Base-by-base conservation (phyloP, 306 rosid genomes). In the Carpinus fangiana region DNA sequence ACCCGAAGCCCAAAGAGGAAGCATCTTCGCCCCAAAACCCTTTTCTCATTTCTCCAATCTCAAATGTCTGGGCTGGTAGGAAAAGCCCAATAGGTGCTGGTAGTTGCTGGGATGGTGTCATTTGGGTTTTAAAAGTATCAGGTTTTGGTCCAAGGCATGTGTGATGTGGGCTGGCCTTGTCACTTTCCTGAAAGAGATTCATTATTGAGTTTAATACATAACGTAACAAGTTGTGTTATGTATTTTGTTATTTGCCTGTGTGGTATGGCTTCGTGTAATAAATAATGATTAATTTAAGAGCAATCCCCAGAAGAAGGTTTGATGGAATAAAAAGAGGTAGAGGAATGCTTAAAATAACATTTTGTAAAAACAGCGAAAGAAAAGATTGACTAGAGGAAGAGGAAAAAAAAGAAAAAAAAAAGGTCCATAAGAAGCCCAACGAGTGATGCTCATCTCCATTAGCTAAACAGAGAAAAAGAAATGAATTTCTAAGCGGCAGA, bases 391-490 rank as follows among this genome's bases (percentile, higher is more conserved):
- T 3, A 10, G 8, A 6, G 6, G 5, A 41, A 6, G 34, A 31
- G 34, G 26, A 0, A 23, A 38, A 7, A 17, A 17, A 23, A 38
- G 2, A 17, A 17, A 17, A 26, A 31, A 31, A 31, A 31, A 26
- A 5, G 41, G 28, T 20, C 20, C 7, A n/a, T 41, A 41, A 41
- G 51, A 71, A 41, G 53, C 34, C 79, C 64, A 79, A 36, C 7
- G 34, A 31, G 34, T 2, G 34, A 31, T 31, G 76, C 12, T 28
- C 46, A 18, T 60, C 45, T 47, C 20, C 10, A 23, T 72, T 12
- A 38, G 60, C 79, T 72, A 76, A 66, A 70, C 26, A 20, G 43
- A 74, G 38, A 65, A 70, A 75, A 52, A 13, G 59, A 73, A 20
- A 45, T 57, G 65, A 73, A 73, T 73, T 50, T 21, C 62, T 45